Evolutionary conservation across 305 asterid species (phyloP).

Genomic region (Withania somnifera): DNA sequence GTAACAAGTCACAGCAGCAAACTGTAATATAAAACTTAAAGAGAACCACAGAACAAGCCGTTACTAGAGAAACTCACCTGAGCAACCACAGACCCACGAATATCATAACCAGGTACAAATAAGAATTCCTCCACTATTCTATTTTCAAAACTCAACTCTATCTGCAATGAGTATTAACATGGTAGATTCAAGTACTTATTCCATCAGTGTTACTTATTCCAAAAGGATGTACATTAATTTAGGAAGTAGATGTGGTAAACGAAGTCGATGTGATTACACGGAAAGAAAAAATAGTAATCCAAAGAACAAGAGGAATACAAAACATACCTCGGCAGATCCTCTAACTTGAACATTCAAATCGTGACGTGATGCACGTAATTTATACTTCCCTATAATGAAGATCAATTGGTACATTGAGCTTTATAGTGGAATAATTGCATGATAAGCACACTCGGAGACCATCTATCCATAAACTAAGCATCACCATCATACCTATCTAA

Average conservation of each 20-base stretch:
- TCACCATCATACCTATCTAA: not conserved
- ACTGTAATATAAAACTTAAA: not conserved
- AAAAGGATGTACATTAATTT: not conserved
- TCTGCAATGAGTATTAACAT: conserved; percentile 37
- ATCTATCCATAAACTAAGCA: not conserved
- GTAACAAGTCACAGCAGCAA: not conserved
- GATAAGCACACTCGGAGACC: not conserved
- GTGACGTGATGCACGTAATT: conserved; percentile 56
- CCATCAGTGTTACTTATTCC: not conserved
- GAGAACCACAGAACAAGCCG: not conserved
- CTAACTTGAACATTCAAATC: conserved; percentile 65
- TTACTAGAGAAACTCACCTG: conserved; percentile 45
- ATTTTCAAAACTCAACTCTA: conserved; percentile 69
- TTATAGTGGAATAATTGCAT: not conserved
- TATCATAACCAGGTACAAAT: conserved; percentile 79
- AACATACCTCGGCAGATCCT: conserved; percentile 67
- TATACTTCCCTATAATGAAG: conserved; percentile 58
- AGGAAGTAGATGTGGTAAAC: not conserved
- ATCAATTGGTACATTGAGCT: conserved; percentile 13
- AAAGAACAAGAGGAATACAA: not conserved
- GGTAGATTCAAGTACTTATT: not conserved
- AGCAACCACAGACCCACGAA: conserved; percentile 83
- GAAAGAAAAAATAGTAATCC: not conserved
- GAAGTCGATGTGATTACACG: not conserved
- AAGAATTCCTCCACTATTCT: conserved; percentile 60